A percentile compares a stretch with the other conserved stretches of the same genome.
Evolutionary conservation across 164 flowering plant genomes (phyloP).

Genomic region (Berberis vulgaris): DNA sequence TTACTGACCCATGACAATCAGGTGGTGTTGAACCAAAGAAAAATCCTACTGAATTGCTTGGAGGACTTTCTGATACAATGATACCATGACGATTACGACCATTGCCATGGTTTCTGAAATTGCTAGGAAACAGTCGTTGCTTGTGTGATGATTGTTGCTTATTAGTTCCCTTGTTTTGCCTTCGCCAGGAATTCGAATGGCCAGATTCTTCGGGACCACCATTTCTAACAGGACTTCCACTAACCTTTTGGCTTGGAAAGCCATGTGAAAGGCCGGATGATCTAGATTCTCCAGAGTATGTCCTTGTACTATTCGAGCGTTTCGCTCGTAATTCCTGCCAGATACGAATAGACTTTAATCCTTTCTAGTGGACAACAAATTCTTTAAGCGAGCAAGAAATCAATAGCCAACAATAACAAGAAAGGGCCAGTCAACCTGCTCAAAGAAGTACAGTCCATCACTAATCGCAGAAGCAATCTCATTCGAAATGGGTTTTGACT

Average conservation of each 20-base stretch:
- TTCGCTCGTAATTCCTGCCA: slow-evolving; percentile 58
- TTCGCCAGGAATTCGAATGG: slow-evolving; percentile 36
- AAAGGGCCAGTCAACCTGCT: slow-evolving; percentile 48
- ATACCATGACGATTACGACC: slow-evolving; percentile 47
- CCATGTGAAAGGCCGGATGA: slow-evolving; percentile 21
- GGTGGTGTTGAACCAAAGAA: slow-evolving; percentile 96
- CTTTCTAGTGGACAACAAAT: no score
- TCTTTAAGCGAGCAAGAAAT: no score
- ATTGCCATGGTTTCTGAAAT: slow-evolving; percentile 49
- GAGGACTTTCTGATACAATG: slow-evolving; percentile 81
- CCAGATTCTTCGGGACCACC: slow-evolving; percentile 39
- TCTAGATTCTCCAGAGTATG: slow-evolving; percentile 27
- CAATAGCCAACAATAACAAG: no score
- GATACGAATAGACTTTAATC: not conserved
- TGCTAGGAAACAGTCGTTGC: slow-evolving; percentile 72
- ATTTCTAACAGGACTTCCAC: slow-evolving; percentile 22
- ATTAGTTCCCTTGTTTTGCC: slow-evolving; percentile 44
- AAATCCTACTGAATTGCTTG: slow-evolving; percentile 82
- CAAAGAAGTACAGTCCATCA: slow-evolving; percentile 86
- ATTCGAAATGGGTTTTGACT: slow-evolving; percentile 45
- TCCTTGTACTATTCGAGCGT: slow-evolving; percentile 32
- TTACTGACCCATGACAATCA: slow-evolving; percentile 67
- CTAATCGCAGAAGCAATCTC: slow-evolving; percentile 84
- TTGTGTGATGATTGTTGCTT: slow-evolving; percentile 51
- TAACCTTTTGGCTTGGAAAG: slow-evolving; percentile 24